phyloP scores from a whole-genome alignment of 352 stramenopile species.

The Pythium rishiriense region DNA sequence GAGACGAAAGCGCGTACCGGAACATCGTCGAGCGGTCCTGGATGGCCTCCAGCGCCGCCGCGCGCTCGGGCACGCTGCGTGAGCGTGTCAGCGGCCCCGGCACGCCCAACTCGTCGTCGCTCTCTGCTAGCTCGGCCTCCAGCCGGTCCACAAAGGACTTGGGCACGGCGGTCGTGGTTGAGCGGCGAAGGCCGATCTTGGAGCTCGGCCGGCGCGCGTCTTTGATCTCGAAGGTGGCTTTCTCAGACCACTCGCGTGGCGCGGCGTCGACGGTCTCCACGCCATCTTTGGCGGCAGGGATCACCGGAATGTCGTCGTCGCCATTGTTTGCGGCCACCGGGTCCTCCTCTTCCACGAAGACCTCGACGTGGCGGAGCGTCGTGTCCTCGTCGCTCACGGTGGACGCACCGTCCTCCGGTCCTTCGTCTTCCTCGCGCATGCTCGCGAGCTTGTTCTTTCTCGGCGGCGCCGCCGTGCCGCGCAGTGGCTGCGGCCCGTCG shows the following conservation, averaged over 20 bases:
- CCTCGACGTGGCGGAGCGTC: slow-evolving; percentile 10
- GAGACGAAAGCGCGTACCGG: slow-evolving; percentile 51
- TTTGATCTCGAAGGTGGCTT: not conserved
- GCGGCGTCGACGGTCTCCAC: slow-evolving; percentile 7
- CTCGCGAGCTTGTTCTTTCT: slow-evolving; percentile 1
- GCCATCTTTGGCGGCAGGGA: slow-evolving; percentile 12
- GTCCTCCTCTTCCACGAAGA: not conserved
- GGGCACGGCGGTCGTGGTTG: slow-evolving; percentile 53
- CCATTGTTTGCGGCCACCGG: not conserved
- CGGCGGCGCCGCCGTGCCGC: not conserved
- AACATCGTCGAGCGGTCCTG: slow-evolving; percentile 57
- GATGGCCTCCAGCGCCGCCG: slow-evolving; percentile 58
- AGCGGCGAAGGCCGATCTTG: slow-evolving; percentile 42
- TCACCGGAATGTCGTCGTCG: slow-evolving; percentile 21
- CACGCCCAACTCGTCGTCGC: slow-evolving; percentile 9
- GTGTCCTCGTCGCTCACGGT: slow-evolving; percentile 11
- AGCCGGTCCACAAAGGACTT: slow-evolving; percentile 12
- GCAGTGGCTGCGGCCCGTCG: slow-evolving; percentile 9
- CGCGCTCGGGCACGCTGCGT: slow-evolving; percentile 58
- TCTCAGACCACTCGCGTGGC: slow-evolving; percentile 4
- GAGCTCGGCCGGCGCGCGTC: slow-evolving; percentile 11
- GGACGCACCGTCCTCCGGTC: slow-evolving; percentile 11
- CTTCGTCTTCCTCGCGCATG: slow-evolving; percentile 10
- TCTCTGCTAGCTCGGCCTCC: slow-evolving; percentile 6
- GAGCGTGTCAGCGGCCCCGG: slow-evolving; percentile 36